Percentiles rank a stretch among this genome's conserved stretches.
These are phyloP conservation scores for Yamadazyma trypodendri DNA, from an alignment of 1,139 yeast species.

Conservation along the genomic window DNA sequence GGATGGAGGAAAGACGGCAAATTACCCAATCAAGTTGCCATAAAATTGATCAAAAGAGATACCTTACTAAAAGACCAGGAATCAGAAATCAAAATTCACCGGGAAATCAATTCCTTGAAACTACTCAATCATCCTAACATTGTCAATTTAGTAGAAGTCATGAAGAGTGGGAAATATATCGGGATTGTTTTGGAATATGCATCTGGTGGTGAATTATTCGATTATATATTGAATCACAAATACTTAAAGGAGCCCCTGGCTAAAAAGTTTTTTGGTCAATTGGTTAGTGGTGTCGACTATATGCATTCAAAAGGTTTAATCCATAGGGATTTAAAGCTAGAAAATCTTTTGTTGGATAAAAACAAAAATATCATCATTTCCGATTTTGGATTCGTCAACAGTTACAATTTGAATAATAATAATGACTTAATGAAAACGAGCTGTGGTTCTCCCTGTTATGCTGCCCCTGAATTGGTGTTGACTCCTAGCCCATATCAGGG, in stretches of 20 bases:
- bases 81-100: constrained; percentile 82
- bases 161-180: constrained; percentile 90
- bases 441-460: constrained; percentile 98
- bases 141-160: constrained; percentile 85
- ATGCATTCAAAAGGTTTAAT: constrained; percentile 82
- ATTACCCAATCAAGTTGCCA: constrained; percentile 85
- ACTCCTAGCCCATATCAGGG: constrained; percentile 88
- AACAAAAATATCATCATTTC: constrained; percentile 78
- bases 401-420: constrained; percentile 57
- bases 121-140: constrained; percentile 85
- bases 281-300: constrained; percentile 90
- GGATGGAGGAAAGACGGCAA: constrained; percentile 90
- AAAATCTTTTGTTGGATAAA: constrained; percentile 71
- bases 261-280: constrained; percentile 85
- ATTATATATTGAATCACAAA: constrained; percentile 83
- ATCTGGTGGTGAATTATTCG: constrained; percentile 95
- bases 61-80: constrained; percentile 80
- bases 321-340: constrained; percentile 76
- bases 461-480: constrained; percentile 95
- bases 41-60: constrained; percentile 85
- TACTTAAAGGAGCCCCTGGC: constrained; percentile 85
- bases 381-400: constrained; percentile 91
- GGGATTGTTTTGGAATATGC: constrained; percentile 97
- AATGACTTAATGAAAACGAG: constrained; percentile 88
- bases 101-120: constrained; percentile 90